A percentile compares a stretch with the other conserved stretches of the same genome.
Conservation (phyloP, 2,329 filamentous ascomycete genomes). For the Ceratocystis colombiana region DNA sequence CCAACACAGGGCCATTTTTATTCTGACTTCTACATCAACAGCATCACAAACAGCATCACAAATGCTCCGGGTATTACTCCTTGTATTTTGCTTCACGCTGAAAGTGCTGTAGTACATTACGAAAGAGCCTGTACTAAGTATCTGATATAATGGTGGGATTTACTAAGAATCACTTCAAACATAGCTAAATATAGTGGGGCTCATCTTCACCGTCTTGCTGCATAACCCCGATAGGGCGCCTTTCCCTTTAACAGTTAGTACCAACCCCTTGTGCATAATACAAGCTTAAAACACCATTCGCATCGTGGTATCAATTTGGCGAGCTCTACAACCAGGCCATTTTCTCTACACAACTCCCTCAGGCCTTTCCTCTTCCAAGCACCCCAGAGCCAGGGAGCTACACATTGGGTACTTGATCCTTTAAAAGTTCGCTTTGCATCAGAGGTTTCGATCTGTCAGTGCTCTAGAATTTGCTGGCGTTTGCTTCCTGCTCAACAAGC, state of each 20-base stretch:
- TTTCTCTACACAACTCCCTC: background rate
- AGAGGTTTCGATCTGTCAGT: background rate
- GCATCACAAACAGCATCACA: too few relatives aligned
- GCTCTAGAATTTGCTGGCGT: background rate
- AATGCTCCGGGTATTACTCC: too few relatives aligned
- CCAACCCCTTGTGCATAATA: background rate
- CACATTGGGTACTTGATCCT: background rate
- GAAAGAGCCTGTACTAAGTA: too few relatives aligned
- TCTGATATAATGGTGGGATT: too few relatives aligned
- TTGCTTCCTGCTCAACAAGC: background rate
- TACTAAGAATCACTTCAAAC: too few relatives aligned
- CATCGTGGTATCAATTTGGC: constrained; percentile 7
- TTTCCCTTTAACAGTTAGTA: background rate
- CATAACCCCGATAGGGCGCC: constrained; percentile 8
- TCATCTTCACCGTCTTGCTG: background rate
- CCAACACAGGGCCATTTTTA: background rate
- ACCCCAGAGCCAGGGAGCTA: background rate
- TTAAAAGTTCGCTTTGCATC: background rate
- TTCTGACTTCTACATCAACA: too few relatives aligned
- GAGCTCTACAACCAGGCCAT: background rate
- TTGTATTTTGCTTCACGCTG: too few relatives aligned
- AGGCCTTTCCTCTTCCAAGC: background rate
- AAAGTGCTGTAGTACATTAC: too few relatives aligned
- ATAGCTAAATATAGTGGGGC: background rate
- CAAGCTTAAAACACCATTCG: constrained; percentile 7